Evolutionary conservation across 805 yeast genomes (phyloP), one percentile per base, ranked within the genome.

Genomic region (Maudiozyma turicensis): DNA sequence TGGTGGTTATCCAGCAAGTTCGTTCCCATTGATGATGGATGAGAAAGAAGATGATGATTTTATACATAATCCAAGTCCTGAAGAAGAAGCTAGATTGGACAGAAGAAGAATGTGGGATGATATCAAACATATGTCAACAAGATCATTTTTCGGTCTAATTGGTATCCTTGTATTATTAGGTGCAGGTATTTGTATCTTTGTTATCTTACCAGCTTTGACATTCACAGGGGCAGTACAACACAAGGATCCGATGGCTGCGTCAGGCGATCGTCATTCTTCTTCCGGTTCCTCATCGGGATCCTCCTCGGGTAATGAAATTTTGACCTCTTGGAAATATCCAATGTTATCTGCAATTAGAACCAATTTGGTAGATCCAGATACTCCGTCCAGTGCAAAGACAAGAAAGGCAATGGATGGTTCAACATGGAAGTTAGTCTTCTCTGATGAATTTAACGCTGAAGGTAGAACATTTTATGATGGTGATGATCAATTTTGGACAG

Each of bases 1-100:
- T 69, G 99, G 98, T 46, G 98, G 98, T 13, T 91, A 86, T 66
- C 98, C 99, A 0, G 95, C 96, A 8, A 75, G 89, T 14, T 81
- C 88, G 5, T 91, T 91, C 70, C 99, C 99, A 1, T 71, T 91
- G 50, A 83, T 78, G 57, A 81, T 93, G 54, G 96, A 91, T 51
- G 98, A 91, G 58, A 87, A 87, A 67, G 99, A 91, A 67, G 84
- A 86, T 8, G 99, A 91, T 69, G 99, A 91, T 67, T 90, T 87
- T 62, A 65, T 93, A 55, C 98, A 91, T 68, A 93, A 91, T 67
- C 98, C 98, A 1, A 96, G 91, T 66, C 96, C 96, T 8, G 83
- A 89, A 37, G 86, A 81, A 43, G 99, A 93, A 64, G 96, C 95
- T 26, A 79, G 82, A 51, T 80, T 83, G 59, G 95, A 88, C 57